Evolutionary conservation across 2,329 filamentous ascomycete species (phyloP).

Genomic region (Diplodia mutila): DNA sequence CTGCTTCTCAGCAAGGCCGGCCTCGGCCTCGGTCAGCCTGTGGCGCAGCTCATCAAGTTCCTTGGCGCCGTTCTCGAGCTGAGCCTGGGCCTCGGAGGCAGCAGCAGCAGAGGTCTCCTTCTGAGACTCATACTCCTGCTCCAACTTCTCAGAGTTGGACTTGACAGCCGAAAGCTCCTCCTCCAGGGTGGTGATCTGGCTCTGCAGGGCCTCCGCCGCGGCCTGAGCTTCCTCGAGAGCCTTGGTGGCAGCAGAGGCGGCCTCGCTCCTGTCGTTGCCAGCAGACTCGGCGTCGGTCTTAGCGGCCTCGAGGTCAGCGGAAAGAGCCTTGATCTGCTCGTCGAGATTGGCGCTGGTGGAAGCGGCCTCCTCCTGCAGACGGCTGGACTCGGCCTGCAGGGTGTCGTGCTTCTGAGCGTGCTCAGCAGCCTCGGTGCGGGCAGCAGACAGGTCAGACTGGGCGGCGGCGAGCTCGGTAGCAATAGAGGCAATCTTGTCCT

Average conservation of each 20-base stretch:
- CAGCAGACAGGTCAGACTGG: conserved; percentile 19
- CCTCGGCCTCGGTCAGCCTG: conserved; percentile 21
- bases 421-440: conserved; percentile 26
- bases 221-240: conserved; percentile 22
- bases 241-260: background rate
- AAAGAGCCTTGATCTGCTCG: conserved; percentile 37
- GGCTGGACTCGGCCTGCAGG: conserved; percentile 21
- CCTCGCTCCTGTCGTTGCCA: conserved; percentile 6
- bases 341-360: conserved; percentile 30
- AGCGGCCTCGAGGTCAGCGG: conserved; percentile 33
- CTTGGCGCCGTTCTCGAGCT: conserved; percentile 19
- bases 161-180: conserved; percentile 14
- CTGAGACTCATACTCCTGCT: conserved; percentile 14
- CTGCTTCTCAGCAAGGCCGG: conserved; percentile 20
- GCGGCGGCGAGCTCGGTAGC: conserved; percentile 23
- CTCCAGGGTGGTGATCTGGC: conserved; percentile 17
- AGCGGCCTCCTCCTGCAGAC: conserved; percentile 23
- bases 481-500: conserved; percentile 24
- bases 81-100: conserved; percentile 16
- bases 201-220: conserved; percentile 11
- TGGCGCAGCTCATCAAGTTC: conserved; percentile 16
- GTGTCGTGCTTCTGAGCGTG: conserved; percentile 33
- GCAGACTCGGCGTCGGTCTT: conserved; percentile 26
- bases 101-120: conserved; percentile 12
- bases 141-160: conserved; percentile 13